These are phyloP conservation scores for Microdochium trichocladiopsis DNA, from an alignment of 2,329 filamentous ascomycete species.

Conservation along the genomic window DNA sequence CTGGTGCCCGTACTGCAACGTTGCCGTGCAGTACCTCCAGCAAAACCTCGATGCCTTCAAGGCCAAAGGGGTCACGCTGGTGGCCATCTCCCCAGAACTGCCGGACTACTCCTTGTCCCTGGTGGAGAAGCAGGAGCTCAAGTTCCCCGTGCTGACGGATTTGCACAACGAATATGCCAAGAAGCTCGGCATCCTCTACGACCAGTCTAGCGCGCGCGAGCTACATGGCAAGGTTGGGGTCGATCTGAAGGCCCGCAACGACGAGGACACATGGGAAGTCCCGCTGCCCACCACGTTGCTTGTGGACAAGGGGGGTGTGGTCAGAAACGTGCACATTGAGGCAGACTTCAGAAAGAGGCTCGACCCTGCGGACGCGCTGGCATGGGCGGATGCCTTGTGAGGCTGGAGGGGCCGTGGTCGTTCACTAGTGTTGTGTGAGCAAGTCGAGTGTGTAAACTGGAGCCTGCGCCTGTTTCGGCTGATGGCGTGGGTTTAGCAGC, in stretches of 20 bases:
- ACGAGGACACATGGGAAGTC: slow-evolving; percentile 27
- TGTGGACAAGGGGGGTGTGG: slow-evolving; percentile 16
- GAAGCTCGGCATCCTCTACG: slow-evolving; percentile 27
- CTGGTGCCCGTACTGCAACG: slow-evolving; percentile 39
- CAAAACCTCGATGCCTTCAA: slow-evolving; percentile 24
- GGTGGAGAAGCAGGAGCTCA: slow-evolving; percentile 29
- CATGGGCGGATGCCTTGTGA: slow-evolving; percentile 22
- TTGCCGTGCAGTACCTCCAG: slow-evolving; percentile 27
- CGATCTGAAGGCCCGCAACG: slow-evolving; percentile 24
- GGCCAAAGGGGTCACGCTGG: slow-evolving; percentile 28
- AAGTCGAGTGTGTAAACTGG: too few relatives aligned
- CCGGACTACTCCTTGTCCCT: slow-evolving; percentile 27
- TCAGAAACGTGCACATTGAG: slow-evolving; percentile 25
- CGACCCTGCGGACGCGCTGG: slow-evolving; percentile 23
- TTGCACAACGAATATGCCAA: slow-evolving; percentile 16
- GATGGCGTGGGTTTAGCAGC: too few relatives aligned
- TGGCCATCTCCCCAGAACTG: slow-evolving; percentile 33
- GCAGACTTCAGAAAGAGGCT: slow-evolving; percentile 28
- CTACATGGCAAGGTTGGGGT: slow-evolving; percentile 19
- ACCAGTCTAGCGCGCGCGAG: neutral
- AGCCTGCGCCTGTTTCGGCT: too few relatives aligned
- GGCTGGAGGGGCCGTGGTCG: too few relatives aligned
- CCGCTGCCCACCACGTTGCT: slow-evolving; percentile 30
- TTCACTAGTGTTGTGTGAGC: too few relatives aligned
- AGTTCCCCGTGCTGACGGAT: slow-evolving; percentile 33